A percentile compares a stretch with the other conserved stretches of the same genome.
These are phyloP conservation scores for Jimgerdemannia flammicorona DNA, from an alignment of 192 early-diverging fungal genomes.

Conservation along the genomic window DNA sequence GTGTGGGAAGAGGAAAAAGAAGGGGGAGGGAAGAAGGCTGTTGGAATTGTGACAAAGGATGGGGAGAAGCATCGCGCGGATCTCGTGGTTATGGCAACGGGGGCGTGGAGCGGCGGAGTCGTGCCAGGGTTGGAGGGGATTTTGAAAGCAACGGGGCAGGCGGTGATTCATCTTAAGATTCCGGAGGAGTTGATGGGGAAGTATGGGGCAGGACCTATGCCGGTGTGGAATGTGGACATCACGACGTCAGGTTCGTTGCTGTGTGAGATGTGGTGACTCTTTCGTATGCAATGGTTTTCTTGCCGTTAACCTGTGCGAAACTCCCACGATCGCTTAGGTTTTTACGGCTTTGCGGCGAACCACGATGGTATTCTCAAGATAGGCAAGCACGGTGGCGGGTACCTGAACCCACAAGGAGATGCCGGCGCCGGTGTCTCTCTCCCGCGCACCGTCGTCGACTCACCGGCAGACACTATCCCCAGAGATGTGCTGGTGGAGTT, in stretches of 20 bases:
- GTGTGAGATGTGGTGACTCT: no score
- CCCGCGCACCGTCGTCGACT: constrained; percentile 25
- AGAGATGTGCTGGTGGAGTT: constrained; percentile 26
- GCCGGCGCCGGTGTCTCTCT: constrained; percentile 11
- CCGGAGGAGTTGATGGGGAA: constrained; percentile 4
- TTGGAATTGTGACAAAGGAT: constrained; percentile 40
- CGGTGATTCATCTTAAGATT: constrained; percentile 44
- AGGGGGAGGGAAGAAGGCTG: constrained; percentile 18
- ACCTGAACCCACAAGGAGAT: constrained; percentile 22
- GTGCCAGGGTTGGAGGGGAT: constrained; percentile 30
- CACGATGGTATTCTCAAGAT: constrained; percentile 39
- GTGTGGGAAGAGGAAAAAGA: constrained; percentile 7
- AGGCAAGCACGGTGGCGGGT: constrained; percentile 42
- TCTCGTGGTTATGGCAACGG: constrained; percentile 41
- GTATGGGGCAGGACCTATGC: constrained; percentile 20
- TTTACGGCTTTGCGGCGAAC: constrained; percentile 46
- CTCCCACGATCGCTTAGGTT: constrained; percentile 7
- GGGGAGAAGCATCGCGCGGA: constrained; percentile 30
- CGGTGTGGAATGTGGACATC: background rate
- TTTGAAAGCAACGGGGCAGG: constrained; percentile 43
- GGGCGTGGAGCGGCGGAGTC: constrained; percentile 45
- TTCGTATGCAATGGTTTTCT: no score
- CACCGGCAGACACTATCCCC: constrained; percentile 34
- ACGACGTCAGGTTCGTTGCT: background rate
- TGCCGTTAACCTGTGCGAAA: no score